Percentiles rank a stretch among this genome's conserved stretches.
phyloP scores from a whole-genome alignment of 2,329 filamentous ascomycete genomes.

The Alternaria sp. region DNA sequence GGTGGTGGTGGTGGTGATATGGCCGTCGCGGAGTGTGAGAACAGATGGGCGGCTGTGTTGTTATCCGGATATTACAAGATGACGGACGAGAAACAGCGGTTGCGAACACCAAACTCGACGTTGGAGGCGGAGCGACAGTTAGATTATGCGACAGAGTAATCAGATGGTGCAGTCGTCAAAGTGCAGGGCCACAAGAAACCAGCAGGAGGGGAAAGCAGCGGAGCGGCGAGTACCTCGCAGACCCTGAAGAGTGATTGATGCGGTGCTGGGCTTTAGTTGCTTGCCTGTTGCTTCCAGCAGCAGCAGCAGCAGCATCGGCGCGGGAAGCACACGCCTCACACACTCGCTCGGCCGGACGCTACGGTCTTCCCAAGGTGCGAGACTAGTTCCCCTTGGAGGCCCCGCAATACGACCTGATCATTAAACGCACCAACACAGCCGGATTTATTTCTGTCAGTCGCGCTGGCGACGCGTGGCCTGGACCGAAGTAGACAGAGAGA shows the following conservation, averaged over 20 bases:
- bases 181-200: conserved; percentile 17
- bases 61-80: conserved; percentile 21
- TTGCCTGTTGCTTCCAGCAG: conserved; percentile 22
- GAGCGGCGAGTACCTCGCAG: conserved; percentile 12
- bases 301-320: conserved; percentile 10
- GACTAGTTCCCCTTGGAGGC: conserved; percentile 8
- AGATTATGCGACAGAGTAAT: conserved; percentile 19
- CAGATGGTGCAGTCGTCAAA: conserved; percentile 19
- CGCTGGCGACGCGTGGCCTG: conserved; percentile 18
- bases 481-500: neutral
- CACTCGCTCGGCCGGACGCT: conserved; percentile 21
- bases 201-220: conserved; percentile 13
- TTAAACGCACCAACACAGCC: conserved; percentile 6
- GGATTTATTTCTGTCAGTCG: conserved; percentile 11
- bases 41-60: conserved; percentile 20
- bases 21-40: conserved; percentile 23
- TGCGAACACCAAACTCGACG: conserved; percentile 20
- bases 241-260: conserved; percentile 5
- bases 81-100: conserved; percentile 23
- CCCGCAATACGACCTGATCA: conserved; percentile 17
- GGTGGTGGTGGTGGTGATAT: conserved; percentile 30
- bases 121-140: conserved; percentile 17
- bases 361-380: conserved; percentile 20
- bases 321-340: conserved; percentile 23
- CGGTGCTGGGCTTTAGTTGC: conserved; percentile 7